Base-by-base conservation (phyloP, 345 rosid genomes). In the Eucalyptus victrix region DNA sequence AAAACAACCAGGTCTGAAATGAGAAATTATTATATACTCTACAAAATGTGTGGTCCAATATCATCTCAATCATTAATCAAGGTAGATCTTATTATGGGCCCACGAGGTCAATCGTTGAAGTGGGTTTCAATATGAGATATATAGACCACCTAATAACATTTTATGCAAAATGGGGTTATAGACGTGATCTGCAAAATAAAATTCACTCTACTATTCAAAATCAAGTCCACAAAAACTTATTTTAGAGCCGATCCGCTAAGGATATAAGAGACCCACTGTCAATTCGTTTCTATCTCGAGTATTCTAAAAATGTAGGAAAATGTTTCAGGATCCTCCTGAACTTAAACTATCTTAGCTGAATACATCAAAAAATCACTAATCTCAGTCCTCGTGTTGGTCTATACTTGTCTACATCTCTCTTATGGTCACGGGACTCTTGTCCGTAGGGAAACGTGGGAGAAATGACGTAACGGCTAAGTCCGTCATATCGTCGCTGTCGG, bases 51-150 rank as follows among this genome's bases (percentile, higher is more conserved):
- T 32, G 12, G 32, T n/a, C 12, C 7, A 16, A 67, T n/a, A 67
- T n/a, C 23, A 32, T 32, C 21, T 32, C 40, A 32, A 32, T 67
- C 80, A 32, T 32, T 67, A 32, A 67, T 32, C 0, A 16, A 0
- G 21, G 23, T n/a, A 16, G 17, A 67, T 67, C 40, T 16, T 6
- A 1, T 3, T 16, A 8, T 32, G 42, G 0, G 23, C 12, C 12
- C 21, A 32, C 6, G 5, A 10, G 60, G 3, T 54, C 60, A 69
- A 32, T 69, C 0, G 9, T 69, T 32, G 12, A 8, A 32, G 0
- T 18, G 12, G 9, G 11, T 32, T 32, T 69, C 40, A 9, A 69
- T 2, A 69, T 32, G 17, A 8, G 12, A 4, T 67, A 14, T 8
- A 67, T 16, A 32, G 42, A 32, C 2, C 80, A 67, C 32, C 0